Evolutionary conservation across 1,139 yeast genomes (phyloP), one percentile per base, ranked within the genome.

Genomic region (Suhomyces atakaporum): DNA sequence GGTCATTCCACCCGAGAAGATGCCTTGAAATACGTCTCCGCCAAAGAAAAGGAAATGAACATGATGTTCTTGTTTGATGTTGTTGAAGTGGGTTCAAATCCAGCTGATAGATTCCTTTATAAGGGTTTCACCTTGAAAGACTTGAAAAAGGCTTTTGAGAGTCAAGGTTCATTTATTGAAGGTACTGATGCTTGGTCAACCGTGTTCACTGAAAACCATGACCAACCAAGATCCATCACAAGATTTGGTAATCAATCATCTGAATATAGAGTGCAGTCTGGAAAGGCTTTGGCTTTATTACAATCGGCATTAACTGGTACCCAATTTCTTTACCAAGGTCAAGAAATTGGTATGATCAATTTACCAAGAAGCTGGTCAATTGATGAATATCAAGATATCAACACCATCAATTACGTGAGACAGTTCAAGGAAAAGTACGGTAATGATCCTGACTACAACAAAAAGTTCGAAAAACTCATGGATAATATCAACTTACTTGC

Each of bases 111-210:
- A 29, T 54, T 51, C 44, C 43, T 38, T 26, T 51, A 45, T 40
- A 36, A 45, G 20, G 56, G 53, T 15, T 54, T 24, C 42, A 33
- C 26, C 5, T 45, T 54, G 36, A 27, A 34, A 10, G 57, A 53
- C 14, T 42, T 54, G 40, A 52, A 53, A 39, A 37, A 44, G 27
- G 54, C 54, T 3, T 44, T 53, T 13, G 27, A 42, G 25, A 43
- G 31, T 16, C 50, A 51, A 44, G 31, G 45, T 22, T 39, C 42
- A 2, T 53, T 53, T 25, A 40, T 46, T 21, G 48, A 51, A 23
- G 58, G 56, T 1, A 52, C 58, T 21, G 58, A 53, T 35, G 60
- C 55, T 10, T 55, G 60, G 60, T 37, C 55, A 16, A 52, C 58
- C 11, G 50, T 51, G 11, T 55, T 51, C 46, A 37, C 46, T 31